Evolutionary conservation across 176 grass and related monocot genomes (phyloP).

Genomic region (Pharus latifolius): DNA sequence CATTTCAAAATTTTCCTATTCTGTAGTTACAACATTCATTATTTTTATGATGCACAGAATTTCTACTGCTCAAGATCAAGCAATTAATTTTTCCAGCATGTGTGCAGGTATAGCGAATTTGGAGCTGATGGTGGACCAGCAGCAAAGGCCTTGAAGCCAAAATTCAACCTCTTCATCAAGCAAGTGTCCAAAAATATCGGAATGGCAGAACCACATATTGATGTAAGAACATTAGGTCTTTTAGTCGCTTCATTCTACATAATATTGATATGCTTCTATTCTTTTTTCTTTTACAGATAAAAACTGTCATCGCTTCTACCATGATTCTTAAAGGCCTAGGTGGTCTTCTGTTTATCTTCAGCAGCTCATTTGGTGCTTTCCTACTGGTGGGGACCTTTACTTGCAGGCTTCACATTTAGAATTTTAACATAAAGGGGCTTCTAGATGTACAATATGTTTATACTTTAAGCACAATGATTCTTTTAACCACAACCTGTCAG

Average conservation of each 20-base stretch:
- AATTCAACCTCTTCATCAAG: conserved; percentile 41
- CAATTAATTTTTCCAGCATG: neutral
- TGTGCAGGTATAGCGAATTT: conserved; percentile 56
- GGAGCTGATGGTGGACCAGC: conserved; percentile 60
- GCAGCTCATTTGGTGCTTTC: conserved; percentile 55
- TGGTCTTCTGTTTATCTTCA: conserved; percentile 61
- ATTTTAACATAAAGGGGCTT: neutral
- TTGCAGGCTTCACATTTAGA: neutral
- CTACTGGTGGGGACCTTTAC: conserved; percentile 33
- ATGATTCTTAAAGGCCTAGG: conserved; percentile 68
- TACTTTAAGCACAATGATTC: neutral
- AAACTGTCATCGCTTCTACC: conserved; percentile 39
- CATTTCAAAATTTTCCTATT: neutral
- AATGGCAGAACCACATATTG: conserved; percentile 32
- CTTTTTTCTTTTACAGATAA: conserved; percentile 30
- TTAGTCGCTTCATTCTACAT: neutral
- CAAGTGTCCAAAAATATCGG: conserved; percentile 35
- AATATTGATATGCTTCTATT: neutral
- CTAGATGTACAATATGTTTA: neutral
- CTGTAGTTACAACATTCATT: neutral
- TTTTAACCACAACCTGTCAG: neutral
- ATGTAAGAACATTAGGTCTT: conserved; percentile 27
- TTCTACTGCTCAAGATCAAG: neutral
- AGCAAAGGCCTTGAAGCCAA: conserved; percentile 54
- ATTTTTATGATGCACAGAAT: neutral